Evolutionary conservation across 108 stramenopile species (phyloP), one percentile per base, ranked within the genome.

Genomic region (Skeletonema tropicum): DNA sequence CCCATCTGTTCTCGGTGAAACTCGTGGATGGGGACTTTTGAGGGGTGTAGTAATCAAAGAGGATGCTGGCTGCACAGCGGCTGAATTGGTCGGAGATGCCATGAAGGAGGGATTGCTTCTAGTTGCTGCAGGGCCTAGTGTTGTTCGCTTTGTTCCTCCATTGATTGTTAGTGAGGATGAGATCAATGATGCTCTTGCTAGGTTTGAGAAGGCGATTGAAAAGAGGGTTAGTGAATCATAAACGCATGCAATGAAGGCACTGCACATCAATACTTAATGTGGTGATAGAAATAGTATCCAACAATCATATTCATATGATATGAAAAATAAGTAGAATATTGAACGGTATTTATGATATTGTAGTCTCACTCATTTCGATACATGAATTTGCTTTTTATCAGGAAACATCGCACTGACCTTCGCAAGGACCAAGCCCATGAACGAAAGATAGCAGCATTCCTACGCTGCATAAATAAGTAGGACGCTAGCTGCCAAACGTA

Each of bases 111-210:
- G 95, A 30, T 80, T 98, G 33, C 84, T 98, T 66, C 76, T 98
- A 73, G 98, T 98, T 10, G 94, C 97, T 30, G 98, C 98, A 9
- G 97, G 97, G 7, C 71, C 86, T 23, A 89, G 77, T 67, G 98
- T 98, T 30, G 95, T 96, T 30, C 89, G 98, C 58, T 98, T 97
- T 63, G 97, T 98, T 15, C 98, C 98, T 26, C 98, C 98, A 15
- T 77, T 98, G 66, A 91, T 95, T 71, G 88, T 95, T 14, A 87
- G 77, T 14, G 89, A 94, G 66, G 86, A 71, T 15, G 95, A 98
- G 68, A 69, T 97, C 2, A 72, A 74, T 41, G 82, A 88, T 52
- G 97, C 96, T 9, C 80, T 98, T 29, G 79, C 70, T 12, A 83
- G 80, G 61, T 89, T 98, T 66, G 96, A 95, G 70, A 66, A 76